Percentiles rank a stretch among this genome's conserved stretches.
Conservation (phyloP, 1,284 basidiomycete species). For the Neotropicomus parvogracilis region DNA sequence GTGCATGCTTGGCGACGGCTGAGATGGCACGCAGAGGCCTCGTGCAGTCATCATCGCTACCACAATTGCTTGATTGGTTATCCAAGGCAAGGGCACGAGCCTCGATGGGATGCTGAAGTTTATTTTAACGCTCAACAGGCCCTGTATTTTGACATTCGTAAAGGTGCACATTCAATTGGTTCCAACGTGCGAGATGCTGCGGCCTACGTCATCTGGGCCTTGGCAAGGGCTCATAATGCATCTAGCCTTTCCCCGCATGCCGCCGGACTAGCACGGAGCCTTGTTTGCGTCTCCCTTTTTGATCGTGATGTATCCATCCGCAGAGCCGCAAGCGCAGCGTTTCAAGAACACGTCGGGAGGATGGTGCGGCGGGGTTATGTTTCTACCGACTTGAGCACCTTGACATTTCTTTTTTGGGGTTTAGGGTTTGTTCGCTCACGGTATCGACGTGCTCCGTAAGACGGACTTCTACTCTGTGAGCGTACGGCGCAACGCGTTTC, state of each 20-base stretch:
- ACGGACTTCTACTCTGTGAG: slow-evolving; percentile 96
- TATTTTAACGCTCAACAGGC: slow-evolving; percentile 51
- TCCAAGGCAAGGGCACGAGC: slow-evolving; percentile 54
- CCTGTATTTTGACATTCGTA: slow-evolving; percentile 87
- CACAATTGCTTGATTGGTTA: slow-evolving; percentile 71
- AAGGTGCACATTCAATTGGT: slow-evolving; percentile 90
- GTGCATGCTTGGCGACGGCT: slow-evolving; percentile 88
- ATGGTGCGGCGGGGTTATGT: slow-evolving; percentile 54
- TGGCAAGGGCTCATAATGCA: slow-evolving; percentile 74
- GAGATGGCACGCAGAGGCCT: slow-evolving; percentile 87
- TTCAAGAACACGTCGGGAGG: slow-evolving; percentile 95
- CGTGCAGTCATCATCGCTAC: slow-evolving; percentile 54
- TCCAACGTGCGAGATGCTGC: slow-evolving; percentile 94
- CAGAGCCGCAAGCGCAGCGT: slow-evolving; percentile 96
- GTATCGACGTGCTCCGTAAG: slow-evolving; percentile 87
- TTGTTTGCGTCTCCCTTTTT: slow-evolving; percentile 79
- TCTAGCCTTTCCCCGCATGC: slow-evolving; percentile 63
- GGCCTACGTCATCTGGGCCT: slow-evolving; percentile 92
- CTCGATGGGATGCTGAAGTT: slow-evolving; percentile 9
- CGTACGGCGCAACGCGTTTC: slow-evolving; percentile 79
- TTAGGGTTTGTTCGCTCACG: slow-evolving; percentile 86
- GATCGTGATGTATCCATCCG: slow-evolving; percentile 95
- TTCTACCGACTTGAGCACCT: slow-evolving; percentile 9
- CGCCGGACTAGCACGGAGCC: slow-evolving; percentile 59
- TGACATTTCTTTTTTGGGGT: slow-evolving; percentile 19